Evolutionary conservation across 805 yeast genomes (phyloP).

Genomic region (Sungouiozyma ichnusensis): DNA sequence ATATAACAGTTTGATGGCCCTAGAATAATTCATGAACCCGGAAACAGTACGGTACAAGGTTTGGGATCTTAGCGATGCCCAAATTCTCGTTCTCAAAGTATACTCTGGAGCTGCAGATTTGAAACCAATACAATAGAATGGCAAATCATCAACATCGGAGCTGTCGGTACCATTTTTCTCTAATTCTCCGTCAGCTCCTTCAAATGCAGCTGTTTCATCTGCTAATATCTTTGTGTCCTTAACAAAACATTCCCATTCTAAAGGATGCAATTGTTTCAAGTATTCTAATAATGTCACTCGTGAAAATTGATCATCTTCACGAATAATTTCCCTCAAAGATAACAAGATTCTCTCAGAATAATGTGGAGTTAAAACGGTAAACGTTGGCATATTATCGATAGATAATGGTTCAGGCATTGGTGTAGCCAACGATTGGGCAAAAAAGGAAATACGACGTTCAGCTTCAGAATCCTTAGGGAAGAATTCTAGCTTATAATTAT

Average conservation of each 20-base stretch:
- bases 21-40: conserved; percentile 96
- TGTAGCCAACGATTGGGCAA: conserved; percentile 96
- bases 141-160: conserved; percentile 78
- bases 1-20: conserved; percentile 87
- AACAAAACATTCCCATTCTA: conserved; percentile 96
- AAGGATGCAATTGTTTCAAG: conserved; percentile 87
- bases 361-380: conserved; percentile 93
- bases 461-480: conserved; percentile 97
- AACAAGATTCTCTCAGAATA: conserved; percentile 88
- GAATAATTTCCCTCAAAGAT: conserved; percentile 85
- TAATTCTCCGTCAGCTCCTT: conserved; percentile 32
- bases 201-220: conserved; percentile 78
- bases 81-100: conserved; percentile 88
- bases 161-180: conserved; percentile 61
- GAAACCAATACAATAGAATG: conserved; percentile 93
- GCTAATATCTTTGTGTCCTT: conserved; percentile 92
- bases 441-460: conserved; percentile 97
- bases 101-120: conserved; percentile 96
- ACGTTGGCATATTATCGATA: conserved; percentile 98
- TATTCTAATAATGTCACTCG: conserved; percentile 90
- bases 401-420: conserved; percentile 98
- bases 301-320: conserved; percentile 94
- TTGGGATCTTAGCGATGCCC: conserved; percentile 97
- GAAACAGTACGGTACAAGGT: conserved; percentile 93
- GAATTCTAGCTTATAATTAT: conserved; percentile 81